Percentiles rank a stretch among this genome's conserved stretches.
phyloP scores from a whole-genome alignment of 805 yeast genomes.

The Soucietia sequanensis region DNA sequence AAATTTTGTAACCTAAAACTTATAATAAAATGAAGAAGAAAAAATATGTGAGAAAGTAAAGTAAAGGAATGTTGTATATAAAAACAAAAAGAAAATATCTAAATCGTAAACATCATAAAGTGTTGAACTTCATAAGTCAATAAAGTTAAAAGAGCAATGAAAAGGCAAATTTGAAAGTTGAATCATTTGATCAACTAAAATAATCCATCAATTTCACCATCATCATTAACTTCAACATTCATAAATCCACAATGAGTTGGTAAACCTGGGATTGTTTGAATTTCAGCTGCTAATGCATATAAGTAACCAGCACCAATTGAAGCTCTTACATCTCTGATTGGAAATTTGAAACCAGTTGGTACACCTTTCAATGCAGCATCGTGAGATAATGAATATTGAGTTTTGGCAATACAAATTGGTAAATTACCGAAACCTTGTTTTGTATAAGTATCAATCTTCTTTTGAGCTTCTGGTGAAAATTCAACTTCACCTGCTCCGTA shows the following conservation, averaged over 20 bases:
- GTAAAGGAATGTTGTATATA: too few relatives aligned
- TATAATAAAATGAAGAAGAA: too few relatives aligned
- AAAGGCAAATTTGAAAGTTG: too few relatives aligned
- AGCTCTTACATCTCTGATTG: conserved; percentile 76
- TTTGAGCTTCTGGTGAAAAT: conserved; percentile 64
- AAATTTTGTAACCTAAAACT: too few relatives aligned
- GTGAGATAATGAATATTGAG: conserved; percentile 81
- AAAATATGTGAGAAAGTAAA: too few relatives aligned
- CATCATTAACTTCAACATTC: conserved; percentile 79
- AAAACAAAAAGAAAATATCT: too few relatives aligned
- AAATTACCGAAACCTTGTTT: conserved; percentile 73
- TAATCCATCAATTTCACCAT: conserved; percentile 81
- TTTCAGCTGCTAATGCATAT: conserved; percentile 83
- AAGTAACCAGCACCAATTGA: conserved; percentile 83
- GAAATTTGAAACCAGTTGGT: conserved; percentile 76
- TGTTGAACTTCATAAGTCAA: conserved; percentile 18
- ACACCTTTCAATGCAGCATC: conserved; percentile 83
- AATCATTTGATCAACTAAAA: conserved; percentile 35
- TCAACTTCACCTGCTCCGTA: conserved; percentile 77
- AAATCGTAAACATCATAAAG: conserved; percentile 20
- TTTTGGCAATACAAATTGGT: conserved; percentile 84
- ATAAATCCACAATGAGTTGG: conserved; percentile 84
- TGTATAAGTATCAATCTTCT: conserved; percentile 65
- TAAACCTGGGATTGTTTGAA: conserved; percentile 83
- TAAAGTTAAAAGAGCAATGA: too few relatives aligned